Percentiles rank a stretch among this genome's conserved stretches.
phyloP scores from a whole-genome alignment of 1,284 basidiomycete species.

The Tilletia setariae region DNA sequence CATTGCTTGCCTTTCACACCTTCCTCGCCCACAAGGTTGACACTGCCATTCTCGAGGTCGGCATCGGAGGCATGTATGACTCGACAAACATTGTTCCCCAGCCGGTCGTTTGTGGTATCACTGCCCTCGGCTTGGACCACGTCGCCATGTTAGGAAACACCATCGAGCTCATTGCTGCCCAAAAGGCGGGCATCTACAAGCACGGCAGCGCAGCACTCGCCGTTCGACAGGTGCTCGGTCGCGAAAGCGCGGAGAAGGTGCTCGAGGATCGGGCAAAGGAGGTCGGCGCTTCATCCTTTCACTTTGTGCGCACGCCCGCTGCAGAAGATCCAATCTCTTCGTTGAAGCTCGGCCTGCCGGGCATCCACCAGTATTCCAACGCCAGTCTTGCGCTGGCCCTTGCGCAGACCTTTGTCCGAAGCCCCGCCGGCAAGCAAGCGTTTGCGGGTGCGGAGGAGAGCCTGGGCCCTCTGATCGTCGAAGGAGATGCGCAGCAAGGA shows the following conservation, averaged over 20 bases:
- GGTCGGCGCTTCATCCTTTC: slow-evolving; percentile 54
- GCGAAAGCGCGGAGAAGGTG: slow-evolving; percentile 66
- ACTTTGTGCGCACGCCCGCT: background rate
- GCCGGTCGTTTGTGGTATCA: slow-evolving; percentile 83
- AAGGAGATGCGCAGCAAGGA: background rate
- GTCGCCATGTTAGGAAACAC: slow-evolving; percentile 86
- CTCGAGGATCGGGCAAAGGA: slow-evolving; percentile 68
- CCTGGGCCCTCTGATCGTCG: background rate
- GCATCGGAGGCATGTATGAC: slow-evolving; percentile 90
- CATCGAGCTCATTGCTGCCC: slow-evolving; percentile 82
- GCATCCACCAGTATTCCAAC: slow-evolving; percentile 84
- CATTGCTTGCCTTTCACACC: slow-evolving; percentile 84
- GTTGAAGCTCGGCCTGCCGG: slow-evolving; percentile 68
- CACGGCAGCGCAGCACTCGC: slow-evolving; percentile 78
- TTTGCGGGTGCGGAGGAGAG: slow-evolving; percentile 25
- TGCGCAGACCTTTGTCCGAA: slow-evolving; percentile 67
- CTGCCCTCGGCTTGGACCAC: slow-evolving; percentile 89
- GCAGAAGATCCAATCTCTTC: background rate
- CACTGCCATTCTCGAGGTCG: slow-evolving; percentile 92
- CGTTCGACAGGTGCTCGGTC: slow-evolving; percentile 70
- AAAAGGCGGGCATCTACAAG: slow-evolving; percentile 98
- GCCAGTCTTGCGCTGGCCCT: slow-evolving; percentile 81
- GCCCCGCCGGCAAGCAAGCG: slow-evolving; percentile 45
- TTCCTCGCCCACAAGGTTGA: slow-evolving; percentile 77
- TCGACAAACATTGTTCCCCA: slow-evolving; percentile 92